Evolutionary conservation across 495 filamentous ascomycete species (phyloP).

Genomic region (Lophiostoma macrostomum): DNA sequence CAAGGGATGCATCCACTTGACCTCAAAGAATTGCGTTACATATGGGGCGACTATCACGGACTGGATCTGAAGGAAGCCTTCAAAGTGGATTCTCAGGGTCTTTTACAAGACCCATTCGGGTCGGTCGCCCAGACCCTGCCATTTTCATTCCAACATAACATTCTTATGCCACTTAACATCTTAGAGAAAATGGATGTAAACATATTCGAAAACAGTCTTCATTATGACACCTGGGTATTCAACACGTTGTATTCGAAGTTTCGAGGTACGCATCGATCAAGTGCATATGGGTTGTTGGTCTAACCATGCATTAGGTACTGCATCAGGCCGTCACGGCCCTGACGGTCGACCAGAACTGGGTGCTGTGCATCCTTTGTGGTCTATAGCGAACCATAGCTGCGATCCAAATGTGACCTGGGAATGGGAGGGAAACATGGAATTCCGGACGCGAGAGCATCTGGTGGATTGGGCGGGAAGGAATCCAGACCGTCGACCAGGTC

Average conservation of each 20-base stretch:
- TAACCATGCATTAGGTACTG: conserved; percentile 52
- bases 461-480: conserved; percentile 47
- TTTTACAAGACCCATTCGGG: conserved; percentile 36
- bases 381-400: conserved; percentile 87
- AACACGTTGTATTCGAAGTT: conserved; percentile 94
- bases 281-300: too few relatives aligned
- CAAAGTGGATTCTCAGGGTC: conserved; percentile 6
- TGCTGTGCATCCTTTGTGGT: conserved; percentile 74
- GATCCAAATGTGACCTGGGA: conserved; percentile 93
- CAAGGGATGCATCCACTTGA: conserved; percentile 79
- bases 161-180: conserved; percentile 77
- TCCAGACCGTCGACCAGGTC: conserved; percentile 46
- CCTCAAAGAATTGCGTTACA: conserved; percentile 80
- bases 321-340: conserved; percentile 72
- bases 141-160: conserved; percentile 83
- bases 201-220: conserved; percentile 62
- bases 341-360: conserved; percentile 76
- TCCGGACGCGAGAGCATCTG: conserved; percentile 52
- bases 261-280: conserved; percentile 46
- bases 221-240: conserved; percentile 86
- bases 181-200: conserved; percentile 89
- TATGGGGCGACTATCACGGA: conserved; percentile 77
- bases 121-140: conserved; percentile 63
- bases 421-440: conserved; percentile 81
- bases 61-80: conserved; percentile 18